These are phyloP conservation scores for Leccinellum albellum DNA, from an alignment of 768 basidiomycete species.

Conservation along the genomic window DNA sequence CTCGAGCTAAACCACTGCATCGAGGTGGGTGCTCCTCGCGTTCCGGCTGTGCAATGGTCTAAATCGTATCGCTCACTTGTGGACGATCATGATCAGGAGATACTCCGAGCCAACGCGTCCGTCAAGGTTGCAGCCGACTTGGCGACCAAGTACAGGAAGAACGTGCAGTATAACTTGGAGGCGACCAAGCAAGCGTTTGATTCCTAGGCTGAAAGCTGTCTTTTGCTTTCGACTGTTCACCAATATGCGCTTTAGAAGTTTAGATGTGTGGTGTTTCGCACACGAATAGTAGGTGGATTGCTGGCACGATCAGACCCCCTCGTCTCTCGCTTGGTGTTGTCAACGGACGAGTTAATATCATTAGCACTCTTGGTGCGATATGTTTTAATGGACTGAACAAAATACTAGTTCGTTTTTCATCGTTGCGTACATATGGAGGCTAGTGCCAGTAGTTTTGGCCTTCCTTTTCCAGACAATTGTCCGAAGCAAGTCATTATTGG, in stretches of 20 bases:
- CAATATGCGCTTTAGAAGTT: no score
- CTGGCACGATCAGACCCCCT: no score
- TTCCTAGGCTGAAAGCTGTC: neutral
- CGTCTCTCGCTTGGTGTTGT: no score
- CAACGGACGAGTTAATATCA: neutral
- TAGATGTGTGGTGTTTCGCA: neutral
- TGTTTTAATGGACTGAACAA: neutral
- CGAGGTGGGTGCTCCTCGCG: slow-evolving; percentile 48
- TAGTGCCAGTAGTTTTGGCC: no score
- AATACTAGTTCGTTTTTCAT: no score
- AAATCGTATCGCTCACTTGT: neutral
- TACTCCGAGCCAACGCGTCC: slow-evolving; percentile 70
- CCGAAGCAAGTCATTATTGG: slow-evolving; percentile 12
- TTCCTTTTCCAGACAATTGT: slow-evolving; percentile 29
- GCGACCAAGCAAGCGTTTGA: slow-evolving; percentile 46
- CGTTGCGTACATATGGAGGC: no score
- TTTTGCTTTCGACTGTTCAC: neutral
- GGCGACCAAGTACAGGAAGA: slow-evolving; percentile 83
- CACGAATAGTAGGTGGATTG: no score
- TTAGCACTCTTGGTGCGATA: neutral
- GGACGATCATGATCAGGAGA: slow-evolving; percentile 49
- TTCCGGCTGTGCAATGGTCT: neutral
- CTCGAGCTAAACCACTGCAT: slow-evolving; percentile 85
- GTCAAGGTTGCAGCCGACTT: slow-evolving; percentile 82
- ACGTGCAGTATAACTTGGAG: slow-evolving; percentile 89